Conservation (phyloP, 345 rosid genomes). For the Stellera chamaejasme region DNA sequence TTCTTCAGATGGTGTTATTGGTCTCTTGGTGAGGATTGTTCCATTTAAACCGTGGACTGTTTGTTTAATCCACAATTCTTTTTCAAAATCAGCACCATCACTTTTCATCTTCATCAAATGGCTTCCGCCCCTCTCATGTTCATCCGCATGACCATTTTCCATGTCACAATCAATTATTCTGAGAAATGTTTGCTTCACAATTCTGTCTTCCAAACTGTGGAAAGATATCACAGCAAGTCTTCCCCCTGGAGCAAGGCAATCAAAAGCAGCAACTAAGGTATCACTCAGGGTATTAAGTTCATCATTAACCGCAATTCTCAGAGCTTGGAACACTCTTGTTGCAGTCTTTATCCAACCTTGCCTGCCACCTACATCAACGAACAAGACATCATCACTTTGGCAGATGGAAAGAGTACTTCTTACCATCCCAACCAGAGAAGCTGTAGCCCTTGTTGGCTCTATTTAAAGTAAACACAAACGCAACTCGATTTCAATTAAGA, state of each 20-base stretch:
- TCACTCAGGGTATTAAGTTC: slow-evolving; percentile 73
- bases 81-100: slow-evolving; percentile 9
- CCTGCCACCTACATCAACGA: slow-evolving; percentile 53
- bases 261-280: slow-evolving; percentile 57
- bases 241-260: slow-evolving; percentile 82
- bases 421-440: too few relatives aligned
- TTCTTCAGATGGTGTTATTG: slow-evolving; percentile 76
- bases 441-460: too few relatives aligned
- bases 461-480: background rate
- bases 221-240: slow-evolving; percentile 88
- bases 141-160: slow-evolving; percentile 18
- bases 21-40: slow-evolving; percentile 76
- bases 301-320: slow-evolving; percentile 89
- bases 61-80: slow-evolving; percentile 62
- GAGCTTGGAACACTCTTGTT: slow-evolving; percentile 83
- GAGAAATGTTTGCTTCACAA: slow-evolving; percentile 85
- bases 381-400: slow-evolving; percentile 5
- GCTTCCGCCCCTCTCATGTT: slow-evolving; percentile 12
- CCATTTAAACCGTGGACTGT: slow-evolving; percentile 51
- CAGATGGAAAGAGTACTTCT: background rate
- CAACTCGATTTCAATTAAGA: background rate
- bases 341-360: slow-evolving; percentile 99
- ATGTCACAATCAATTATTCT: slow-evolving; percentile 35
- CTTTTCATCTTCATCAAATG: slow-evolving; percentile 13
- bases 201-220: slow-evolving; percentile 94